phyloP scores from a whole-genome alignment of 805 yeast genomes.

The Lachancea nothofagi region DNA sequence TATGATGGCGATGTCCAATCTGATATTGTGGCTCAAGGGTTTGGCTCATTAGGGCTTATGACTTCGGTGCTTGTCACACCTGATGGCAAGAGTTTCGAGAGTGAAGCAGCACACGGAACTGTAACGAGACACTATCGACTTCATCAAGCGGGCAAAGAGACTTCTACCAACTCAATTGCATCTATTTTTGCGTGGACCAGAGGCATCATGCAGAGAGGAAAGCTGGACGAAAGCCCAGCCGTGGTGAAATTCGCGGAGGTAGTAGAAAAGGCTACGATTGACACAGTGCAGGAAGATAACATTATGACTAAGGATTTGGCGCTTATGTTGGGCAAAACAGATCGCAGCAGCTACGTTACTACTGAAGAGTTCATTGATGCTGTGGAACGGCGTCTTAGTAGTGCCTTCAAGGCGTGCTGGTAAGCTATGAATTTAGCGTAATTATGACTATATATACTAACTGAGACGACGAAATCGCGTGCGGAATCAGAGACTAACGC shows the following conservation, averaged over 20 bases:
- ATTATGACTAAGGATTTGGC: slow-evolving; percentile 97
- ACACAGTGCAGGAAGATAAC: slow-evolving; percentile 76
- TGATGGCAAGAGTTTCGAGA: slow-evolving; percentile 91
- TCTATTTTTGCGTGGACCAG: slow-evolving; percentile 96
- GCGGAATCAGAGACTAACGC: too few relatives aligned
- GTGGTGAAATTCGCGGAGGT: slow-evolving; percentile 73
- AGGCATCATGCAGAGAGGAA: slow-evolving; percentile 90
- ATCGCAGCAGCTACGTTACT: slow-evolving; percentile 75
- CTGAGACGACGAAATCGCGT: too few relatives aligned
- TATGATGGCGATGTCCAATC: slow-evolving; percentile 98
- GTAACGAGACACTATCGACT: slow-evolving; percentile 96
- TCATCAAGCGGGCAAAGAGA: slow-evolving; percentile 94
- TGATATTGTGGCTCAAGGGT: slow-evolving; percentile 96
- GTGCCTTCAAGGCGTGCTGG: slow-evolving; percentile 14
- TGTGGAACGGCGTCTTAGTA: slow-evolving; percentile 61
- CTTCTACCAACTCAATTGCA: slow-evolving; percentile 95
- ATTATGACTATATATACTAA: too few relatives aligned
- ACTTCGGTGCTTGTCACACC: slow-evolving; percentile 96
- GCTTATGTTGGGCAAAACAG: slow-evolving; percentile 79
- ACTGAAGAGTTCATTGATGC: slow-evolving; percentile 88
- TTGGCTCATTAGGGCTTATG: slow-evolving; percentile 95
- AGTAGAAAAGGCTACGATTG: slow-evolving; percentile 79
- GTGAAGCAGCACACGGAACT: slow-evolving; percentile 99
- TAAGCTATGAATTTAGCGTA: not conserved
- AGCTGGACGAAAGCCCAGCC: slow-evolving; percentile 78